Evolutionary conservation across 2,329 filamentous ascomycete genomes (phyloP).

Genomic region (Penicillium sp.): DNA sequence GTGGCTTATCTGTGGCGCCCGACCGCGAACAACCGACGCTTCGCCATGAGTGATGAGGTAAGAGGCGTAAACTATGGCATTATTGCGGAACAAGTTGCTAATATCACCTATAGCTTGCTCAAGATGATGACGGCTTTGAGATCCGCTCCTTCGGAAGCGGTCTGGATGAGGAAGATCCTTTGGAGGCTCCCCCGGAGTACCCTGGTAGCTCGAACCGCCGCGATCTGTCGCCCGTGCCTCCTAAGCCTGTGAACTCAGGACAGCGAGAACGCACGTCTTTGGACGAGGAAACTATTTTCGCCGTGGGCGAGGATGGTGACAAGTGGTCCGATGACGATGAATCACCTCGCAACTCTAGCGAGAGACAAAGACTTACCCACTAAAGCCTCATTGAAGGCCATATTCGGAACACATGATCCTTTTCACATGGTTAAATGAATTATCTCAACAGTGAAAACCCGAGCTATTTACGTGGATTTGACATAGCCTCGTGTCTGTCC

Average conservation of each 20-base stretch:
- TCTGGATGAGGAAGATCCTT: slow-evolving; percentile 61
- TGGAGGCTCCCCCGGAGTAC: slow-evolving; percentile 36
- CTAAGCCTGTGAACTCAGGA: slow-evolving; percentile 53
- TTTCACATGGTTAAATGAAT: neutral
- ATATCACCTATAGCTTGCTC: slow-evolving; percentile 64
- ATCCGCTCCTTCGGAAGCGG: slow-evolving; percentile 85
- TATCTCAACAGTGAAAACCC: neutral
- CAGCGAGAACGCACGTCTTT: slow-evolving; percentile 59
- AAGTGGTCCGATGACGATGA: slow-evolving; percentile 73
- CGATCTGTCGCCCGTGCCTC: slow-evolving; percentile 40
- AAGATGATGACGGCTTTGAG: slow-evolving; percentile 98
- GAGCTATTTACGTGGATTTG: neutral
- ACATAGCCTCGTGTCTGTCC: neutral
- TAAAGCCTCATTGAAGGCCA: slow-evolving; percentile 28
- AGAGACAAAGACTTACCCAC: slow-evolving; percentile 51
- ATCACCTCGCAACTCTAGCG: slow-evolving; percentile 49
- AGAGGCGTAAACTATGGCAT: slow-evolving; percentile 15
- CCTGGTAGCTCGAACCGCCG: slow-evolving; percentile 32
- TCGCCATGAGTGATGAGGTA: slow-evolving; percentile 97
- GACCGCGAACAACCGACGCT: slow-evolving; percentile 92
- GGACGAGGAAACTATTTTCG: slow-evolving; percentile 94
- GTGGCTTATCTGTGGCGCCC: slow-evolving; percentile 95
- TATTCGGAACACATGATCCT: neutral
- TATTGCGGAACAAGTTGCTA: slow-evolving; percentile 19
- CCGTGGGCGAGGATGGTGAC: slow-evolving; percentile 79